These are phyloP conservation scores for Amanita bisporigera DNA, from an alignment of 1,284 basidiomycete genomes.

Conservation along the genomic window DNA sequence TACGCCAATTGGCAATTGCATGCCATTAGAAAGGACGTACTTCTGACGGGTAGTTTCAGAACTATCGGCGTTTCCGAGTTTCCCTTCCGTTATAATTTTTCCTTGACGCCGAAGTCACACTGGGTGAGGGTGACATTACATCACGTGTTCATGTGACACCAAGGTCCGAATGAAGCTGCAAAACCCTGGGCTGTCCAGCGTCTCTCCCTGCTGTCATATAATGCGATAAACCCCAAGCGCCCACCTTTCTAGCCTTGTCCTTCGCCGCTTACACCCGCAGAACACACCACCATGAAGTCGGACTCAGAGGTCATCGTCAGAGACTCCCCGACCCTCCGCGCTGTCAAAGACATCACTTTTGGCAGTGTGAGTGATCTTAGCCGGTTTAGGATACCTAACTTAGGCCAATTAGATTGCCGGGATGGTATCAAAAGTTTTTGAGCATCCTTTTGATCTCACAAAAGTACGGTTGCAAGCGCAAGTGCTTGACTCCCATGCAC, in stretches of 20 bases:
- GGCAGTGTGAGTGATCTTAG: slow-evolving; percentile 54
- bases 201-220: background rate
- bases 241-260: background rate
- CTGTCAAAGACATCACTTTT: slow-evolving; percentile 61
- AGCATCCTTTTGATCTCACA: slow-evolving; percentile 86
- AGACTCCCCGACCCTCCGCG: slow-evolving; percentile 37
- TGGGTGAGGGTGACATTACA: too few species aligned
- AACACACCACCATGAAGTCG: background rate
- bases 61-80: too few species aligned
- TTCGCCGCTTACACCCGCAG: background rate
- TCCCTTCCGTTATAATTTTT: too few species aligned
- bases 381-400: background rate
- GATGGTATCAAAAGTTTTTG: slow-evolving; percentile 84
- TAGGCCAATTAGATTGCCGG: slow-evolving; percentile 63
- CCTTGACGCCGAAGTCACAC: too few species aligned
- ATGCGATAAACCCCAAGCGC: background rate
- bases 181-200: background rate
- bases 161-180: background rate
- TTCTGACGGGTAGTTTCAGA: too few species aligned
- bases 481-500: slow-evolving; percentile 71
- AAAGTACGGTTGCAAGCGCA: slow-evolving; percentile 87
- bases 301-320: background rate
- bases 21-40: too few species aligned
- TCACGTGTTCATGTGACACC: background rate
- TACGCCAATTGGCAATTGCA: too few species aligned